Evolutionary conservation across 208 protist species (phyloP).

Genomic region (Sergeia podlipaevii): DNA sequence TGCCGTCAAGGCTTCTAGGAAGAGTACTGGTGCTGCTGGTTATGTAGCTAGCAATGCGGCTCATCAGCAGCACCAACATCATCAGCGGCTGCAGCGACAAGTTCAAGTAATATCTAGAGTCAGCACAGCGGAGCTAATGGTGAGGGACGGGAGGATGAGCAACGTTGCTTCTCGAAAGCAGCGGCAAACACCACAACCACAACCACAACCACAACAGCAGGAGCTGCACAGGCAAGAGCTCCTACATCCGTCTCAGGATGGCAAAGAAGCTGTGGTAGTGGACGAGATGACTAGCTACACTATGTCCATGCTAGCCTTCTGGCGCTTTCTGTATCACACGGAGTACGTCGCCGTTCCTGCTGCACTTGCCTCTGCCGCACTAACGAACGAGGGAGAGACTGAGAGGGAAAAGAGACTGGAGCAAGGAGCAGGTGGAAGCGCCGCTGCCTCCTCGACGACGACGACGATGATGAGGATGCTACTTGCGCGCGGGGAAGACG

Average conservation of each 20-base stretch:
- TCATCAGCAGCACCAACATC: background rate
- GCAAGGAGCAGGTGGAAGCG: no score
- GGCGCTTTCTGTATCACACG: constrained; percentile 29
- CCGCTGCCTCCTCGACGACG: background rate
- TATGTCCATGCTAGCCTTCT: constrained; percentile 26
- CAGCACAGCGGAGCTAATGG: no score
- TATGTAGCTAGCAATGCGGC: background rate
- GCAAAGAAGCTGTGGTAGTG: background rate
- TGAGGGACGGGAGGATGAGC: no score
- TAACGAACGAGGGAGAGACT: no score
- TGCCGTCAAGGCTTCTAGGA: no score
- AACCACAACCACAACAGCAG: no score
- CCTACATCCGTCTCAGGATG: no score
- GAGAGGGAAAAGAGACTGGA: background rate
- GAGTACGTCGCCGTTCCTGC: constrained; percentile 16
- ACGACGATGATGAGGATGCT: background rate
- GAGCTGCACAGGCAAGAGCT: no score
- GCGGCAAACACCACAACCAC: no score
- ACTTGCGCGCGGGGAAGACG: background rate
- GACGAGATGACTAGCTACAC: constrained; percentile 11
- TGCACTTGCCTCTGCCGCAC: background rate
- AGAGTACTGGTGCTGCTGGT: no score
- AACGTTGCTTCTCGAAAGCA: no score
- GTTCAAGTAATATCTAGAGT: no score
- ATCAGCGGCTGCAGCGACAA: background rate